Evolutionary conservation across 1,284 basidiomycete species (phyloP).

Genomic region (Moniliophthora roreri): DNA sequence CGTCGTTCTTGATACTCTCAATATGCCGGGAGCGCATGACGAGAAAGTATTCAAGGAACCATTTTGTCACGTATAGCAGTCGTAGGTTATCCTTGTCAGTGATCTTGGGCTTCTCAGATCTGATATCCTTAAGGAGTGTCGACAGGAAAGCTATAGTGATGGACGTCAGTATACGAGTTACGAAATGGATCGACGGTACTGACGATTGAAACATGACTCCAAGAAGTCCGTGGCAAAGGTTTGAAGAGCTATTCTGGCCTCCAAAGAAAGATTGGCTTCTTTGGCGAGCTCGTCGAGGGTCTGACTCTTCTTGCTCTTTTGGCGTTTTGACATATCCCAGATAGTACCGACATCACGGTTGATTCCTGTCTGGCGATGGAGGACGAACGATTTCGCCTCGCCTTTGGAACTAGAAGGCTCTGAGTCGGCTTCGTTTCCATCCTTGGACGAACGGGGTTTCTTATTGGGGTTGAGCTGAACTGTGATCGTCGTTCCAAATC

Average conservation of each 20-base stretch:
- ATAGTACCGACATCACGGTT: conserved; percentile 71
- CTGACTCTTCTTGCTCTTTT: conserved; percentile 59
- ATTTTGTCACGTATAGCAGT: conserved; percentile 79
- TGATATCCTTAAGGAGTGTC: conserved; percentile 88
- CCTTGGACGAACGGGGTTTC: conserved; percentile 25
- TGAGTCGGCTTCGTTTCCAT: conserved; percentile 29
- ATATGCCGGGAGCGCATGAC: conserved; percentile 42
- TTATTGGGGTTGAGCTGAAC: conserved; percentile 67
- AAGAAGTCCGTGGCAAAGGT: conserved; percentile 72
- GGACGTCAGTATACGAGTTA: conserved; percentile 3
- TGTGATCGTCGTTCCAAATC: conserved; percentile 90
- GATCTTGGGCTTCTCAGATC: conserved; percentile 86
- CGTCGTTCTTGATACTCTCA: neutral
- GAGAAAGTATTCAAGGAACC: conserved; percentile 90
- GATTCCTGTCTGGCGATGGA: conserved; percentile 85
- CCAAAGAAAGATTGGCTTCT: conserved; percentile 70
- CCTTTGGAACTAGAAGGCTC: conserved; percentile 26
- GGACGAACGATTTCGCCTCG: conserved; percentile 52
- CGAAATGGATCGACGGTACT: conserved; percentile 29
- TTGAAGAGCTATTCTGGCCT: conserved; percentile 71
- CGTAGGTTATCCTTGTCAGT: conserved; percentile 89
- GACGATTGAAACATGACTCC: conserved; percentile 85
- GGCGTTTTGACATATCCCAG: conserved; percentile 78
- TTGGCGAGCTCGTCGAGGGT: conserved; percentile 73
- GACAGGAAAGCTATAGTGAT: conserved; percentile 69